Percentiles rank a stretch among this genome's conserved stretches.
phyloP scores from a whole-genome alignment of 2,329 filamentous ascomycete genomes.

The Calonectria pseudoreteaudii region DNA sequence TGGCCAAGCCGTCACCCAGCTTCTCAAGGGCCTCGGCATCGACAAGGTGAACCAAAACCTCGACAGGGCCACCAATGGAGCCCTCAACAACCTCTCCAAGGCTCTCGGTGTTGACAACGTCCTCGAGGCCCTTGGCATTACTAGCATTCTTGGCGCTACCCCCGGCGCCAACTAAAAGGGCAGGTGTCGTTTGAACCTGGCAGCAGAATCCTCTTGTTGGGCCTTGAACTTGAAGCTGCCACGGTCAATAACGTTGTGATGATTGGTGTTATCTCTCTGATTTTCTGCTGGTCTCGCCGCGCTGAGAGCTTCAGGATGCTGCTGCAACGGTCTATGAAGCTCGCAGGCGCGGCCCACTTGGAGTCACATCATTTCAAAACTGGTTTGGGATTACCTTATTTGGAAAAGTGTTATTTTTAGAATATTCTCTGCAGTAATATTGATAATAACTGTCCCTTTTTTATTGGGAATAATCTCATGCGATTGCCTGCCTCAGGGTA shows the following conservation, averaged over 20 bases:
- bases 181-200: background rate
- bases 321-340: background rate
- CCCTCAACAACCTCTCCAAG: background rate
- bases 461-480: conserved; percentile 1
- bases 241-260: background rate
- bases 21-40: background rate
- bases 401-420: background rate
- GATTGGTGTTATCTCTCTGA: background rate
- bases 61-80: background rate
- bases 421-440: background rate
- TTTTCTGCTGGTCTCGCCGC: background rate
- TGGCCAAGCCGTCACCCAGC: background rate
- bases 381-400: background rate
- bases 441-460: background rate
- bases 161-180: background rate
- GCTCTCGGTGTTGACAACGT: background rate
- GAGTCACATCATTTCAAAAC: background rate
- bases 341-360: background rate
- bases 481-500: background rate
- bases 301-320: background rate
- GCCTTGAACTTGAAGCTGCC: background rate
- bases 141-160: background rate
- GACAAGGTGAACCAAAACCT: background rate
- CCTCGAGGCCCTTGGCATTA: background rate
- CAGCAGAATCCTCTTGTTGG: background rate